These are phyloP conservation scores for Fonsecaea pedrosoi DNA, from an alignment of 2,329 filamentous ascomycete genomes.

Conservation along the genomic window DNA sequence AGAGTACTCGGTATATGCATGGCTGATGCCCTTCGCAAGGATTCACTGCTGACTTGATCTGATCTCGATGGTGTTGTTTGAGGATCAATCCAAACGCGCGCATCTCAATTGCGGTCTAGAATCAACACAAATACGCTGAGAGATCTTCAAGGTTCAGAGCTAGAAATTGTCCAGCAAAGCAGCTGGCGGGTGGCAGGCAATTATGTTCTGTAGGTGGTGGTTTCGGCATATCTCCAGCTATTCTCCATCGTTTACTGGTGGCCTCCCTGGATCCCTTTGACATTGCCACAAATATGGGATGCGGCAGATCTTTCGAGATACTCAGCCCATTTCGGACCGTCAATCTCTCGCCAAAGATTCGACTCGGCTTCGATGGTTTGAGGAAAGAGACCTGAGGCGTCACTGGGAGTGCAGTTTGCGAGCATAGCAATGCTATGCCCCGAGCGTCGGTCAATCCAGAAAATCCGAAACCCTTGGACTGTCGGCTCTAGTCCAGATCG, in stretches of 20 bases:
- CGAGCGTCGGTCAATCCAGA: constrained; percentile 5
- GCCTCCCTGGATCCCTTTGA: constrained; percentile 4
- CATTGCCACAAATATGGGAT: constrained; percentile 8
- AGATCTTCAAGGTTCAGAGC: background rate
- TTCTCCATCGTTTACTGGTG: background rate
- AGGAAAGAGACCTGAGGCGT: constrained; percentile 16
- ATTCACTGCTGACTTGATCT: background rate
- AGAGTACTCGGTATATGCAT: background rate
- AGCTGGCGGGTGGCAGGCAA: background rate
- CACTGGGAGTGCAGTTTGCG: background rate
- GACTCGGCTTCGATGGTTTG: constrained; percentile 12
- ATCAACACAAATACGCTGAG: background rate
- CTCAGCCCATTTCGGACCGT: background rate
- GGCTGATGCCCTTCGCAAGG: background rate
- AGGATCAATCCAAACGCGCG: background rate
- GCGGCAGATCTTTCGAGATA: constrained; percentile 8
- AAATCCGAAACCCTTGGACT: constrained; percentile 9
- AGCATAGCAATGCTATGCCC: background rate
- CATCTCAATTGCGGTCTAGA: background rate
- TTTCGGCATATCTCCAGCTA: background rate
- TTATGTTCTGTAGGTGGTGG: background rate
- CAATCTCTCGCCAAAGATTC: constrained; percentile 10
- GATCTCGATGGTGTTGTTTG: background rate
- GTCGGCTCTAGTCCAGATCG: constrained; percentile 14
- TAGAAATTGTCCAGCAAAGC: background rate